These are phyloP conservation scores for Obelidium mucronatum DNA, from an alignment of 192 early-diverging fungal species.

Conservation along the genomic window DNA sequence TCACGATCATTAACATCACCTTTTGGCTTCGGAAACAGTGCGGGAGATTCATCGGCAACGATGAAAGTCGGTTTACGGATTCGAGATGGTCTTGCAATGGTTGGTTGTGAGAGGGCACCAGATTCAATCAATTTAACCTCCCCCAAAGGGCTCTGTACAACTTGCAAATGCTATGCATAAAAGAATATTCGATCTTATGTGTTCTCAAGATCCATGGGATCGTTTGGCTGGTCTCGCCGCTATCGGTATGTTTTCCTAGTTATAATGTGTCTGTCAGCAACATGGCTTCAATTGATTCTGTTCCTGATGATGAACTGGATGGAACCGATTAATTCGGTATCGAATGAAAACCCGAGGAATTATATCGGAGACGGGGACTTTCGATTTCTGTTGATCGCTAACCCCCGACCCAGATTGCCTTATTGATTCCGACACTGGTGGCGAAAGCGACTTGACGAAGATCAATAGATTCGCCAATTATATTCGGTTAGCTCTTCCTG, in stretches of 20 bases:
- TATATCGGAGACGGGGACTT: no score
- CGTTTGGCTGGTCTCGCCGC: conserved; percentile 38
- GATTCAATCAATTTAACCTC: background rate
- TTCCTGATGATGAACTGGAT: no score
- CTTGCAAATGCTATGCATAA: conserved; percentile 39
- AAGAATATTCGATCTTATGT: conserved; percentile 47
- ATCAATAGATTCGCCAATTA: conserved; percentile 74
- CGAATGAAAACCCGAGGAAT: no score
- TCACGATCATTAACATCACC: no score
- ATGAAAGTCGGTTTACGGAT: background rate
- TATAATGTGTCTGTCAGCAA: no score
- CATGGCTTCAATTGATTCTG: no score
- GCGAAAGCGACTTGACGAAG: conserved; percentile 37
- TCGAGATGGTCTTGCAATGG: background rate
- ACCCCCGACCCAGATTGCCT: conserved; percentile 29
- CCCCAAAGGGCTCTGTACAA: conserved; percentile 5
- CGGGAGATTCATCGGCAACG: background rate
- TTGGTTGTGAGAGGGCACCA: background rate
- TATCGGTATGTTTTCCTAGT: conserved; percentile 41
- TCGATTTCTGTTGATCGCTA: no score
- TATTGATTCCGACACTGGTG: conserved; percentile 22
- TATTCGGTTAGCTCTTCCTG: conserved; percentile 66
- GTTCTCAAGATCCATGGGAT: conserved; percentile 36
- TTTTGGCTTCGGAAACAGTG: background rate
- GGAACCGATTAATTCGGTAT: no score